phyloP scores from a whole-genome alignment of 192 early-diverging fungal genomes.

The Dispira parvispora region DNA sequence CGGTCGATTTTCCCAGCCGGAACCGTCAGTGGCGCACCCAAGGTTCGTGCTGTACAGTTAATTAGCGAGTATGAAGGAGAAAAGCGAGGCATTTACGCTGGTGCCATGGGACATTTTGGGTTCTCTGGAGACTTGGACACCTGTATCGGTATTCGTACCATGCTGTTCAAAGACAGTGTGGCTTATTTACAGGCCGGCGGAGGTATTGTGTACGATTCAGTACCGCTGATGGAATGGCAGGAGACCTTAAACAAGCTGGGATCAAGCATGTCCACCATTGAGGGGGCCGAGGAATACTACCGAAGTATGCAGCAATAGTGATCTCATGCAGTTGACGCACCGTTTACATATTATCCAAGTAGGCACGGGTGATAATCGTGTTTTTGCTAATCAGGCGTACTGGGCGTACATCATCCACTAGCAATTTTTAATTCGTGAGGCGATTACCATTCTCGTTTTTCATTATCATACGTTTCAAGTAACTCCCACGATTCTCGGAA shows the following conservation, averaged over 20 bases:
- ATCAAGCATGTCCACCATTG: conserved; percentile 76
- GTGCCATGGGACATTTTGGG: conserved; percentile 87
- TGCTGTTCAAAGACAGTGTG: conserved; percentile 91
- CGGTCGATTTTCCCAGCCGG: conserved; percentile 96
- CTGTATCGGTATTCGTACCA: conserved; percentile 95
- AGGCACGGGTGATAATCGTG: no score
- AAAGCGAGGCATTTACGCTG: conserved; percentile 83
- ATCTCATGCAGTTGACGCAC: no score
- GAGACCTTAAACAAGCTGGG: conserved; percentile 94
- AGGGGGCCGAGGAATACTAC: conserved; percentile 67
- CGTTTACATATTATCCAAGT: no score
- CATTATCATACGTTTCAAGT: no score
- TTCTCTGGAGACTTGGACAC: conserved; percentile 90
- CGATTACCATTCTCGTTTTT: no score
- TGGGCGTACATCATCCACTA: no score
- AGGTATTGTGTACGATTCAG: conserved; percentile 92
- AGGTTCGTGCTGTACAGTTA: conserved; percentile 91
- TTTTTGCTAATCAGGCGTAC: no score
- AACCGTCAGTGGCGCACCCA: conserved; percentile 96
- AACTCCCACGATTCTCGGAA: no score
- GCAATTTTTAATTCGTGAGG: no score
- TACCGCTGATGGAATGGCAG: conserved; percentile 80
- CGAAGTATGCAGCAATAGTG: conserved; percentile 29
- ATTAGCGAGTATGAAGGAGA: conserved; percentile 80
- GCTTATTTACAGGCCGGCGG: conserved; percentile 93